These are phyloP conservation scores for Tuctoria greenei DNA, from an alignment of 176 grass and related monocot species.

Conservation along the genomic window DNA sequence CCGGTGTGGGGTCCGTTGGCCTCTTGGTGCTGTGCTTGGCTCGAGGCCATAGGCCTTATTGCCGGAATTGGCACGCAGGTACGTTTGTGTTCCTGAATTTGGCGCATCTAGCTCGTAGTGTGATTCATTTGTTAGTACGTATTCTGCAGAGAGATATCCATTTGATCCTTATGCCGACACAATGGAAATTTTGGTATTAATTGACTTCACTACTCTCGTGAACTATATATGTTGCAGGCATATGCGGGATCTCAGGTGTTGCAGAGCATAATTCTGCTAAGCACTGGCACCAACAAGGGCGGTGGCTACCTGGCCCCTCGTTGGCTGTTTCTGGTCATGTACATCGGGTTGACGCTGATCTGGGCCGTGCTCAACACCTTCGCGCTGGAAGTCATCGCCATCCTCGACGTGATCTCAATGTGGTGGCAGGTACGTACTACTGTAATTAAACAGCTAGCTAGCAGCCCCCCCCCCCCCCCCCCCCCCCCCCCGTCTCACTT, in stretches of 20 bases:
- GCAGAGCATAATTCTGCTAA: conserved; percentile 90
- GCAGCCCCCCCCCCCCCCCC: too few species aligned
- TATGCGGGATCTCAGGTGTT: conserved; percentile 79
- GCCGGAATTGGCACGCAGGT: conserved; percentile 98
- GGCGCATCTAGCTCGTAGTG: background rate
- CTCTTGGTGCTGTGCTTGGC: conserved; percentile 98
- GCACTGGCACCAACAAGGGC: conserved; percentile 83
- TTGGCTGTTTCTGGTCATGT: conserved; percentile 83
- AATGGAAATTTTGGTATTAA: background rate
- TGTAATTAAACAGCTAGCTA: too few species aligned
- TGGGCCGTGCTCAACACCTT: conserved; percentile 99
- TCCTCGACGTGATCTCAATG: conserved; percentile 89
- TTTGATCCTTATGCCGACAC: background rate
- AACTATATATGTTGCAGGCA: conserved; percentile 45
- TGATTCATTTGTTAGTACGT: background rate
- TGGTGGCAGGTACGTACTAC: too few species aligned
- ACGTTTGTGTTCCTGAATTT: background rate
- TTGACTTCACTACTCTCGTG: background rate
- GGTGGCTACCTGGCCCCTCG: conserved; percentile 85
- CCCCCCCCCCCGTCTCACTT: too few species aligned
- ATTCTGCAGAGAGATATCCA: background rate
- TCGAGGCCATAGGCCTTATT: conserved; percentile 93
- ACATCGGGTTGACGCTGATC: conserved; percentile 72
- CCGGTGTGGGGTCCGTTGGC: conserved; percentile 93
- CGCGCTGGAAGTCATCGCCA: conserved; percentile 88